Evolutionary conservation across 371 early-diverging fungal species (phyloP).

Genomic region (Quaeritorhiza haematococci): DNA sequence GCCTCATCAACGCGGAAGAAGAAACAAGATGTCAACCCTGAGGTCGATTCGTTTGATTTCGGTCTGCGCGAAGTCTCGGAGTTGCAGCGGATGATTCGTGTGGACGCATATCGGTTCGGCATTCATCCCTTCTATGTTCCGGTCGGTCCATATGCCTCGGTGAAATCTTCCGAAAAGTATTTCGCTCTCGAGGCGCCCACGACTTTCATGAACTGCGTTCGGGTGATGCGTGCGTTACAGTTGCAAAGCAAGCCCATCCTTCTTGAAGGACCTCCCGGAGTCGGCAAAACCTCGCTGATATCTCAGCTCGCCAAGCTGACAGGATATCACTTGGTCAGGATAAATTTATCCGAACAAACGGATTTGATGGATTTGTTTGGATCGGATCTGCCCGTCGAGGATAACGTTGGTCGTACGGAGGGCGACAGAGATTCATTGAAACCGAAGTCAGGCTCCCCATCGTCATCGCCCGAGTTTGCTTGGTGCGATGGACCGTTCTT

Average conservation of each 20-base stretch:
- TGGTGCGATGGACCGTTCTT: constrained; percentile 98
- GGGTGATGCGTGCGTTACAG: constrained; percentile 94
- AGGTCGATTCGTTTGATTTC: background rate
- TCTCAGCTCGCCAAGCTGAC: constrained; percentile 77
- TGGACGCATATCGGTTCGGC: constrained; percentile 39
- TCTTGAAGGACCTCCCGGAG: constrained; percentile 86
- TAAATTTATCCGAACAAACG: constrained; percentile 99
- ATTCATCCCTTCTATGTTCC: constrained; percentile 74
- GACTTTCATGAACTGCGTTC: constrained; percentile 78
- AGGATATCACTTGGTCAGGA: constrained; percentile 83
- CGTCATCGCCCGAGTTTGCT: constrained; percentile 87
- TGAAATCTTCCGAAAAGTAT: constrained; percentile 39
- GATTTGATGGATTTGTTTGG: constrained; percentile 99
- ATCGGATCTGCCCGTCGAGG: constrained; percentile 90
- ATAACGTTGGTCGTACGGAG: constrained; percentile 10
- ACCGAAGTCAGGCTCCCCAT: too few species aligned
- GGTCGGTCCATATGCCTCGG: constrained; percentile 48
- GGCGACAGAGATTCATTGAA: background rate
- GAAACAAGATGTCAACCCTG: background rate
- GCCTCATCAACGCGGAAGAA: background rate
- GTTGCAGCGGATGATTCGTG: too few species aligned
- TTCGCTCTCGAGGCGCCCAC: constrained; percentile 89
- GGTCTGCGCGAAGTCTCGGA: constrained; percentile 2
- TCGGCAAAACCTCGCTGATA: constrained; percentile 97
- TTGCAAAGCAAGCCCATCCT: constrained; percentile 79